Conservation (phyloP, 176 grass and related monocot genomes). For the Lolium rigidum region DNA sequence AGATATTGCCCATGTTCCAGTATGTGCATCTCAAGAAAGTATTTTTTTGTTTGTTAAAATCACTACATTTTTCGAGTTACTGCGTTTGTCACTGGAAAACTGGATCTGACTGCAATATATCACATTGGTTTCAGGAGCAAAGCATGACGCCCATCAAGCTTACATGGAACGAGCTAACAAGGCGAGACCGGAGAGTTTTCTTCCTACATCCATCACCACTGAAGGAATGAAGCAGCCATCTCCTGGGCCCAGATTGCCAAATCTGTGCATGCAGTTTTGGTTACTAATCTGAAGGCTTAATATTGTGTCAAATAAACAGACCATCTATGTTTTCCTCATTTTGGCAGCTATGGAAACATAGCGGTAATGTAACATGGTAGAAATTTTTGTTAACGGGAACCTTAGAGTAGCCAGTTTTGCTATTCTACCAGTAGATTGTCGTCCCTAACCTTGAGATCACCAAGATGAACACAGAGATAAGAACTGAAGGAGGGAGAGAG, state of each 20-base stretch:
- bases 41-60: too few relatives aligned
- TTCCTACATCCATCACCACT: slow-evolving; percentile 63
- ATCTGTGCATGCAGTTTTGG: neutral
- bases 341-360: too few relatives aligned
- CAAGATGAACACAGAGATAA: too few relatives aligned
- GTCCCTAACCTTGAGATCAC: too few relatives aligned
- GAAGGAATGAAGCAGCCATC: slow-evolving; percentile 57
- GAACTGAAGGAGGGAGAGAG: too few relatives aligned
- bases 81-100: neutral
- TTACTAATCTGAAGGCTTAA: neutral
- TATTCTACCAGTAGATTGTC: slow-evolving; percentile 4
- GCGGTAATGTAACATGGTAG: neutral
- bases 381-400: neutral
- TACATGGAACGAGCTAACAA: slow-evolving; percentile 88
- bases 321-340: too few relatives aligned
- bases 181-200: slow-evolving; percentile 83
- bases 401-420: neutral
- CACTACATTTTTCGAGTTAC: slow-evolving; percentile 4
- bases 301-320: neutral
- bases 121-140: slow-evolving; percentile 54
- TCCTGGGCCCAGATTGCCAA: neutral
- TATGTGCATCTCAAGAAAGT: too few relatives aligned
- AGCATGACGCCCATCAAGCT: slow-evolving; percentile 93
- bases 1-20: too few relatives aligned
- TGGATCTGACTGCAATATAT: slow-evolving; percentile 15